Percentiles rank a stretch among this genome's conserved stretches.
Evolutionary conservation across 2,329 filamentous ascomycete genomes (phyloP).

Genomic region (Geosmithia flava): DNA sequence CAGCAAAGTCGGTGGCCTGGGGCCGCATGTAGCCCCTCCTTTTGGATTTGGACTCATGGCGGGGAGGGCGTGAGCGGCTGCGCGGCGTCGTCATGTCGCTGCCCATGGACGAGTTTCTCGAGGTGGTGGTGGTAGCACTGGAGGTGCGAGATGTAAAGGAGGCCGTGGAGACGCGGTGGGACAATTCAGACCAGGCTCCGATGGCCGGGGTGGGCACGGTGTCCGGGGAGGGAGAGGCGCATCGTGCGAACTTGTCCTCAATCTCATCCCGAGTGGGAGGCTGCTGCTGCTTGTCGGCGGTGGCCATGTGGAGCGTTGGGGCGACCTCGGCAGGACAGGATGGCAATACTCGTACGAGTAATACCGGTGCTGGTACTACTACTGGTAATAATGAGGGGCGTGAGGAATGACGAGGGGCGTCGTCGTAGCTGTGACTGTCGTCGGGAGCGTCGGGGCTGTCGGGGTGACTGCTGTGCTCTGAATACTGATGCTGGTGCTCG

Average conservation of each 20-base stretch:
- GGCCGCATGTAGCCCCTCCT: constrained; percentile 80
- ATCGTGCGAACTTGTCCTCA: constrained; percentile 17
- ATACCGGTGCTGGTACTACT: not conserved
- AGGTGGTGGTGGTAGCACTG: constrained; percentile 26
- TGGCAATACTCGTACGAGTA: not conserved
- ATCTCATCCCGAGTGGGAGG: constrained; percentile 5
- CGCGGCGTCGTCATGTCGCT: constrained; percentile 23
- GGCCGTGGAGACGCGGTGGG: constrained; percentile 51
- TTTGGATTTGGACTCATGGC: constrained; percentile 23
- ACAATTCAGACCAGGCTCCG: constrained; percentile 42
- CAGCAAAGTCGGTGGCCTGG: constrained; percentile 78
- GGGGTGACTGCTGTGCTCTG: not conserved
- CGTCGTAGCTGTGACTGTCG: not conserved
- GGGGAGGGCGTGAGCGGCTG: not conserved
- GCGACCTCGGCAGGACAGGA: not conserved
- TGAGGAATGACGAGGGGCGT: not conserved
- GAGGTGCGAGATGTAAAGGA: constrained; percentile 48
- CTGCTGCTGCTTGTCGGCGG: constrained; percentile 16
- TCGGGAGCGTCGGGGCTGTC: not conserved
- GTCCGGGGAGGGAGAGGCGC: constrained; percentile 54
- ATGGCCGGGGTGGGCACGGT: constrained; percentile 50
- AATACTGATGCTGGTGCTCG: not conserved
- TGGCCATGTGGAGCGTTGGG: constrained; percentile 14
- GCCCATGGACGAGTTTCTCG: constrained; percentile 38
- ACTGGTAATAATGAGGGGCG: not conserved